phyloP scores from a whole-genome alignment of 192 early-diverging fungal species.

The Rhizophlyctis rosea region DNA sequence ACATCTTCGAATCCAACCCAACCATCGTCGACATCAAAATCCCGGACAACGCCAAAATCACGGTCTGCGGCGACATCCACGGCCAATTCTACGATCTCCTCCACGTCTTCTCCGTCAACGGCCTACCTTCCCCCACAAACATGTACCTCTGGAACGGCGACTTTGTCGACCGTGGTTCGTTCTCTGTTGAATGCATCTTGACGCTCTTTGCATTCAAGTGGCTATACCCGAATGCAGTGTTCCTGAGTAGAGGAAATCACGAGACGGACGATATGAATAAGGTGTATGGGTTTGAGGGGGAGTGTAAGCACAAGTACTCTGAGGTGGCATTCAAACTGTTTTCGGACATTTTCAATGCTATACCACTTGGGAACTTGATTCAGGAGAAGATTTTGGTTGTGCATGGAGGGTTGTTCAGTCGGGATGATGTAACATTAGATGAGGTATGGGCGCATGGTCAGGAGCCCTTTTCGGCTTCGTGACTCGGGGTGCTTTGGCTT shows the following conservation, averaged over 20 bases:
- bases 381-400: constrained; percentile 91
- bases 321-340: constrained; percentile 92
- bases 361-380: constrained; percentile 91
- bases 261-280: constrained; percentile 99
- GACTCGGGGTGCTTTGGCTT: background rate
- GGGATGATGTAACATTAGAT: constrained; percentile 87
- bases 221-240: constrained; percentile 81
- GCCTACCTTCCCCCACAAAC: constrained; percentile 76
- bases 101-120: constrained; percentile 93
- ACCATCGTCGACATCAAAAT: constrained; percentile 85
- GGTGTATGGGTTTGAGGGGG: constrained; percentile 97
- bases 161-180: constrained; percentile 98
- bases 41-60: constrained; percentile 69
- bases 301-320: constrained; percentile 91
- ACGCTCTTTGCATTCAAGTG: constrained; percentile 88
- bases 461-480: too few species aligned
- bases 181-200: constrained; percentile 94
- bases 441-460: constrained; percentile 44
- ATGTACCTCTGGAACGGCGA: constrained; percentile 88
- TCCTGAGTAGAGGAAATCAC: constrained; percentile 94
- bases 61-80: constrained; percentile 97
- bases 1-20: constrained; percentile 69
- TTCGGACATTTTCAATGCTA: constrained; percentile 89
- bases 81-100: constrained; percentile 98
- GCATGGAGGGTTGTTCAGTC: constrained; percentile 92